Base-by-base conservation (phyloP, 805 yeast species). In the Phaffomyces antillensis region DNA sequence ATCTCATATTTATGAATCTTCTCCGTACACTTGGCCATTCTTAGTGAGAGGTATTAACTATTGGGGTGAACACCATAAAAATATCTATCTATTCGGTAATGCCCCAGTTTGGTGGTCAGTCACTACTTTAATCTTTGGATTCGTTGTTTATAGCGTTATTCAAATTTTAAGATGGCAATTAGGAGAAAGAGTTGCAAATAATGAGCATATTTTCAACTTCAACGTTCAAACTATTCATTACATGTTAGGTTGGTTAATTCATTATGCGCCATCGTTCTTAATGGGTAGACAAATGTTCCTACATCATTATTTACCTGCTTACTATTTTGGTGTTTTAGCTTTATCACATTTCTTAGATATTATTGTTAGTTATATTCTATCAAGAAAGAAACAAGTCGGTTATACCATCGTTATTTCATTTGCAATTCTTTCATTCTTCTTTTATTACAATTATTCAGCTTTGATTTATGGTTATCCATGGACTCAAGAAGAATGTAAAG, bases 281-380 rank as follows among this genome's bases (percentile, higher is more conserved):
- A 90, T 90, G 98, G 89, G 81, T 23, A 81, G 98, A 68, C 97
- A 90, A 68, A 66, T 90, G 66, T 90, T 91, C 70, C 71, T 90
- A 61, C 98, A 90, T 65, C 98, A 90, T 65, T 91, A 91, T 64
- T 68, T 93, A 53, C 97, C 96, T 45, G 87, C 98, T 2, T 76
- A 87, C 43, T 93, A 88, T 68, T 93, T 93, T 65, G 93, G 88
- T 39, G 71, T 86, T 43, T 71, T 87, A 51, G 86, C 83, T 3
- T 68, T 87, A 42, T 86, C 85, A n/a, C 90, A 84, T 50, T 68
- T 74, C 44, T 65, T 81, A 40, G 86, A 82, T 51, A 64, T 79
- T 44, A 51, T 76, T 31, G 73, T 68, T n/a, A 56, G 64, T 17
- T 75, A 72, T 54, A 56, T 71, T 31, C 64, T 70, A 49, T 61